These are phyloP conservation scores for Yarrowia sp. DNA, from an alignment of 805 yeast species.

Conservation along the genomic window DNA sequence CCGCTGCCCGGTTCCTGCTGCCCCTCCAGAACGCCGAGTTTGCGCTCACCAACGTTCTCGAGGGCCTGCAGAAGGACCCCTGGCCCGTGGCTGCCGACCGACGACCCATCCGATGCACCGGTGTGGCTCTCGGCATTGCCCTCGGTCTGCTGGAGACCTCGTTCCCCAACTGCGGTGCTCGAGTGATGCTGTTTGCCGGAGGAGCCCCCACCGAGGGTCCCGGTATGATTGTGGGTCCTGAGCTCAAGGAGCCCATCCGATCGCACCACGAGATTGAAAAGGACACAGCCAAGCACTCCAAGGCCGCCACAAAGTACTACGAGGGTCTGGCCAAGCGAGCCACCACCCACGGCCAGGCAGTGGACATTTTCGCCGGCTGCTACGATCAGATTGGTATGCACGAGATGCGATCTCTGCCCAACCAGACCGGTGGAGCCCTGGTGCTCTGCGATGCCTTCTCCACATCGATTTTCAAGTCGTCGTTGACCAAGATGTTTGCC, in stretches of 20 bases:
- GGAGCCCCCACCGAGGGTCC: constrained; percentile 97
- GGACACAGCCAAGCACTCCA: constrained; percentile 85
- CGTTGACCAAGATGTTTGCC: constrained; percentile 83
- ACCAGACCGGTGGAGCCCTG: constrained; percentile 86
- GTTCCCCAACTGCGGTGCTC: constrained; percentile 77
- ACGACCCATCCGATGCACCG: constrained; percentile 90
- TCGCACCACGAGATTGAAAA: constrained; percentile 97
- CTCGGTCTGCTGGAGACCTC: constrained; percentile 80
- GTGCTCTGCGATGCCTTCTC: constrained; percentile 91
- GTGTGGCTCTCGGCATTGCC: constrained; percentile 89
- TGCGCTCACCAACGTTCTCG: constrained; percentile 79
- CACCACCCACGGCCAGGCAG: constrained; percentile 73
- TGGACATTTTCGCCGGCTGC: constrained; percentile 93
- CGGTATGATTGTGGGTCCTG: constrained; percentile 90
- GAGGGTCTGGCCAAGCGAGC: constrained; percentile 74
- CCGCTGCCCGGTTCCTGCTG: constrained; percentile 66
- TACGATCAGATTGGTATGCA: constrained; percentile 94
- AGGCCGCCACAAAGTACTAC: constrained; percentile 81
- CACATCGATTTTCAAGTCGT: constrained; percentile 90
- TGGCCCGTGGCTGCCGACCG: constrained; percentile 88
- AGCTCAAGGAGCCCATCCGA: constrained; percentile 93
- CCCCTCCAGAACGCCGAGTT: constrained; percentile 82
- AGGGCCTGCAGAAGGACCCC: constrained; percentile 76
- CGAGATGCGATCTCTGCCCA: constrained; percentile 86
- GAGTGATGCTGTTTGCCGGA: constrained; percentile 87